Conservation (phyloP, 1,284 basidiomycete species). For the Leccinum subspadiceum region DNA sequence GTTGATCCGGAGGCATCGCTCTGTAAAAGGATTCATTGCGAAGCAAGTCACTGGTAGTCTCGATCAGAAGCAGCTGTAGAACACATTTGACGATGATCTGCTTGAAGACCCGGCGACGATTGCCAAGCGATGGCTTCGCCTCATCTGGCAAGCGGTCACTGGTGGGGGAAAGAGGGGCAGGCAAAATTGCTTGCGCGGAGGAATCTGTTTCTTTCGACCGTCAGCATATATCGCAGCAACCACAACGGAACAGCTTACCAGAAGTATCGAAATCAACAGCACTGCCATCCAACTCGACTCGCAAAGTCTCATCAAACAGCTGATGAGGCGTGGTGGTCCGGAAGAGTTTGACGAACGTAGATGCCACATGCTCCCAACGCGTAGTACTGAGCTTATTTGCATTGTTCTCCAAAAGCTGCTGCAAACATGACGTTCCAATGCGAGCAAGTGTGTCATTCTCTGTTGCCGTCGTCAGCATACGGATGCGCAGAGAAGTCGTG, state of each 20-base stretch:
- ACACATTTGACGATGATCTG: slow-evolving; percentile 99
- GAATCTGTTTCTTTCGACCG: slow-evolving; percentile 39
- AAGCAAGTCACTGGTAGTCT: slow-evolving; percentile 95
- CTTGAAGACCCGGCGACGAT: slow-evolving; percentile 91
- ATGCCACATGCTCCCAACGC: slow-evolving; percentile 91
- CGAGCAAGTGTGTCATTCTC: slow-evolving; percentile 98
- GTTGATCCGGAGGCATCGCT: slow-evolving; percentile 91
- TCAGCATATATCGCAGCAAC: slow-evolving; percentile 5
- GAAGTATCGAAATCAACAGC: slow-evolving; percentile 54
- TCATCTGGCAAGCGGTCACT: slow-evolving; percentile 50
- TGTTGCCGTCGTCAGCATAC: slow-evolving; percentile 35
- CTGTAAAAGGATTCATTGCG: slow-evolving; percentile 91
- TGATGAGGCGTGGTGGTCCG: slow-evolving; percentile 97
- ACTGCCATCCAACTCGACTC: slow-evolving; percentile 73
- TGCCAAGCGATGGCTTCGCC: slow-evolving; percentile 53
- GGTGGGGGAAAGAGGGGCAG: slow-evolving; percentile 72
- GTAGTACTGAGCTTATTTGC: slow-evolving; percentile 82
- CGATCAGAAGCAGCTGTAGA: slow-evolving; percentile 93
- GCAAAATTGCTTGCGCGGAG: slow-evolving; percentile 71
- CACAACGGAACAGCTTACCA: slow-evolving; percentile 36
- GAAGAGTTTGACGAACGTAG: slow-evolving; percentile 95
- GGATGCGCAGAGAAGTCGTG: not conserved
- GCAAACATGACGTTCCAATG: slow-evolving; percentile 97
- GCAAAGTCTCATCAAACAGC: slow-evolving; percentile 88
- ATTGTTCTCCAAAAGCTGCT: slow-evolving; percentile 94